Conservation (phyloP, 176 grass and related monocot genomes). For the Oryza nivara region DNA sequence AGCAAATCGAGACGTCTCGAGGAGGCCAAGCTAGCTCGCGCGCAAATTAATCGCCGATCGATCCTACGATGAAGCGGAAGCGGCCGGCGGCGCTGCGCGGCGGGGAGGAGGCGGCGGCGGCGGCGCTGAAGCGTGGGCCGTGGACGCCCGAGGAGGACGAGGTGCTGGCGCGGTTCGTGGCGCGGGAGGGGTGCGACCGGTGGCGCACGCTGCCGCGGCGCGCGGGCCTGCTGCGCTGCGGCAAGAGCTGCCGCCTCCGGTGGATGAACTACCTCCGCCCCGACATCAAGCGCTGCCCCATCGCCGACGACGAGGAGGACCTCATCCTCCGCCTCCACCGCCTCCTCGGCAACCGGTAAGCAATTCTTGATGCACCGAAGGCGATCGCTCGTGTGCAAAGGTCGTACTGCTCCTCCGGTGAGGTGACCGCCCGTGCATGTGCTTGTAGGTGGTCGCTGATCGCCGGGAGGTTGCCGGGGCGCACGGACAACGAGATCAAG, state of each 20-base stretch:
- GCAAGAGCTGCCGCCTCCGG: conserved; percentile 85
- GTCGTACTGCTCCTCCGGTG: neutral
- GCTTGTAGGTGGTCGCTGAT: conserved; percentile 79
- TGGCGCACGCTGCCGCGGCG: conserved; percentile 83
- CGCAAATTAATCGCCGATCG: neutral
- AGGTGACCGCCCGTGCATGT: neutral
- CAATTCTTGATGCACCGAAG: neutral
- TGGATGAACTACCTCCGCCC: conserved; percentile 98
- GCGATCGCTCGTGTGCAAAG: neutral
- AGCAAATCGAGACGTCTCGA: no score
- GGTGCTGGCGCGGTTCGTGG: conserved; percentile 61
- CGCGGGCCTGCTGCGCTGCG: conserved; percentile 76
- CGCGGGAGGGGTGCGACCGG: conserved; percentile 65
- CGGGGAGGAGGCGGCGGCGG: neutral
- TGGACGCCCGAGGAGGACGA: conserved; percentile 93
- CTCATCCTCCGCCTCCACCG: conserved; percentile 93
- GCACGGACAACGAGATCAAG: conserved; percentile 92
- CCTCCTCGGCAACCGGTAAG: conserved; percentile 87
- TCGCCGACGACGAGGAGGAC: conserved; percentile 80
- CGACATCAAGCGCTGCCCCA: conserved; percentile 74
- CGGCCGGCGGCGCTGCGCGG: neutral
- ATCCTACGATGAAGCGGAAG: conserved; percentile 17
- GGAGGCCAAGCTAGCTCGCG: neutral
- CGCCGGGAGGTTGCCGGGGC: conserved; percentile 71
- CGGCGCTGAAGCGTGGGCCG: conserved; percentile 68